These are phyloP conservation scores for Neopestalotiopsis clavispora DNA, from an alignment of 2,329 filamentous ascomycete species.

Conservation along the genomic window DNA sequence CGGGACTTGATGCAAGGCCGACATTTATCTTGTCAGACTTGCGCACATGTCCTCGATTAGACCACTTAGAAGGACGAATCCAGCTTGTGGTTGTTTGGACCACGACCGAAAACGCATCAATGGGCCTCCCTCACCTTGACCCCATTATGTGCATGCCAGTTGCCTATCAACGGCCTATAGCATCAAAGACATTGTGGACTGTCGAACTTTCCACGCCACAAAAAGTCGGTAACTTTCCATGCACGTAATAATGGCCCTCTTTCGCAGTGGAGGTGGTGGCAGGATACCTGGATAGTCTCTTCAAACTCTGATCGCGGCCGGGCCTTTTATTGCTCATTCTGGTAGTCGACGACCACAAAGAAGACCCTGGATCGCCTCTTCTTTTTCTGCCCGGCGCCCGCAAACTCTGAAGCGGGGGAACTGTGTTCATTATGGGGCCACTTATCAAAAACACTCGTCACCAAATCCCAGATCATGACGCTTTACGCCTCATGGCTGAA, in stretches of 20 bases:
- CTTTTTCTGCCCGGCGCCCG: background rate
- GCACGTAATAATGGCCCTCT: conserved; percentile 15
- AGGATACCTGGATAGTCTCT: background rate
- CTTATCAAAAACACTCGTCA: conserved; percentile 14
- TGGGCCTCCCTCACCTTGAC: conserved; percentile 12
- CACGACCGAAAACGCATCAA: conserved; percentile 11
- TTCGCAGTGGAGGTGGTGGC: conserved; percentile 3
- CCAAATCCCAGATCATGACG: background rate
- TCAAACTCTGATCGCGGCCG: conserved; percentile 6
- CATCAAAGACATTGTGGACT: conserved; percentile 1
- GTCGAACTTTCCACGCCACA: conserved; percentile 3
- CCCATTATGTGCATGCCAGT: conserved; percentile 8
- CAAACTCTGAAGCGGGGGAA: conserved; percentile 9
- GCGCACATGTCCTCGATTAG: background rate
- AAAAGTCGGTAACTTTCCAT: conserved; percentile 7
- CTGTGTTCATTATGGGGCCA: conserved; percentile 3
- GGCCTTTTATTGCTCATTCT: conserved; percentile 10
- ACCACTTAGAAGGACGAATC: conserved; percentile 7
- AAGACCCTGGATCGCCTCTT: conserved; percentile 10
- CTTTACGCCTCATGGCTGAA: background rate
- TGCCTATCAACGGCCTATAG: conserved; percentile 6
- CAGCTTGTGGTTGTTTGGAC: conserved; percentile 13
- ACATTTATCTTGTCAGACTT: conserved; percentile 1
- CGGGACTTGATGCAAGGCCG: conserved; percentile 4
- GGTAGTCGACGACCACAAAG: conserved; percentile 15